Conservation (phyloP, 73 alveolate genomes). For the Uronychia setigera region DNA sequence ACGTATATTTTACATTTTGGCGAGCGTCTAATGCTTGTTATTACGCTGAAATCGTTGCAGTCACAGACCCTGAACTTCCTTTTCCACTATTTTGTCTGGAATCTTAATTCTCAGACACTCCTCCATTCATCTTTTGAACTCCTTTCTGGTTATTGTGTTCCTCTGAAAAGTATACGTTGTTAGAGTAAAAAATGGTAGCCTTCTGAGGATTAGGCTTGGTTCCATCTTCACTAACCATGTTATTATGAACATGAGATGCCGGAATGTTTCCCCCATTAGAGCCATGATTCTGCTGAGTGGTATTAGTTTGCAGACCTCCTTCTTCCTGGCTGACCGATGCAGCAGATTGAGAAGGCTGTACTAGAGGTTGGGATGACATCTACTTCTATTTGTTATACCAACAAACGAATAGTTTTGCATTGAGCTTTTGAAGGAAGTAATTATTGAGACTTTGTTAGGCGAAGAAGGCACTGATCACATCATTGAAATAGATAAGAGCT, state of each 20-base stretch:
- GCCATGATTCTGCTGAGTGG: not conserved
- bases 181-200: not conserved
- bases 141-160: not conserved
- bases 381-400: slow-evolving; percentile 4
- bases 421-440: slow-evolving; percentile 31
- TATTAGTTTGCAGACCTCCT: too few relatives aligned
- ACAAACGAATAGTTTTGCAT: slow-evolving; percentile 30
- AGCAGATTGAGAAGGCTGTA: too few relatives aligned
- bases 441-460: slow-evolving; percentile 55
- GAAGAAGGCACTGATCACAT: slow-evolving; percentile 45
- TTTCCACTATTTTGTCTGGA: not conserved
- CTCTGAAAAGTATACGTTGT: not conserved
- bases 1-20: slow-evolving; percentile 82
- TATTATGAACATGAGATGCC: not conserved
- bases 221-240: not conserved
- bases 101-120: slow-evolving; percentile 11
- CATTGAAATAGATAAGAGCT: not conserved
- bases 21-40: not conserved
- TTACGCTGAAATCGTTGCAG: slow-evolving; percentile 4
- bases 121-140: not conserved
- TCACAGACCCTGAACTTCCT: not conserved
- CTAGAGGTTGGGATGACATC: not conserved
- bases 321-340: too few relatives aligned
- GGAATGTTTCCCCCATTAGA: not conserved
- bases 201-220: not conserved